Percentiles rank a stretch among this genome's conserved stretches.
Evolutionary conservation across 75 land plant species (phyloP).

Genomic region (Pinus albicaulis): DNA sequence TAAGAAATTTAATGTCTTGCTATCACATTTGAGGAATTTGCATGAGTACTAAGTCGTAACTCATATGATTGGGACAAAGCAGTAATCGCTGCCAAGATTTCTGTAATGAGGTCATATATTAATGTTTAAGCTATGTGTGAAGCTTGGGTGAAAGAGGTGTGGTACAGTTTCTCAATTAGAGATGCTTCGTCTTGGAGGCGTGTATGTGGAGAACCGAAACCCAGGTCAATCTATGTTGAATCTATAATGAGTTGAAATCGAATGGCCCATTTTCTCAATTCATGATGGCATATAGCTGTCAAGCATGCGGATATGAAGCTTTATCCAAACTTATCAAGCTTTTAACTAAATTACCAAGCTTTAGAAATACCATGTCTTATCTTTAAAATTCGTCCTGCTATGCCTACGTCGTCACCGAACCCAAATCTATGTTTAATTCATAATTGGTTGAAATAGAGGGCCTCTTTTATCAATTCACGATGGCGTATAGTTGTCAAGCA

Average conservation of each 20-base stretch:
- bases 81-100: not conserved
- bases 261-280: not conserved
- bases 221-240: not conserved
- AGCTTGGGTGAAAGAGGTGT: not conserved
- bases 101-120: not conserved
- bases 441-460: too few relatives aligned
- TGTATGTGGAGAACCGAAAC: not conserved
- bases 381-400: too few relatives aligned
- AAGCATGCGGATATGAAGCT: too few relatives aligned
- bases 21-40: too few relatives aligned
- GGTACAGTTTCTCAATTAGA: not conserved
- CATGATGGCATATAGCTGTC: not conserved
- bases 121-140: not conserved
- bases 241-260: not conserved
- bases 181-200: not conserved
- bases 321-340: too few relatives aligned
- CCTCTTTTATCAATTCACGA: too few relatives aligned
- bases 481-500: too few relatives aligned
- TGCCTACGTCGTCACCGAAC: too few relatives aligned
- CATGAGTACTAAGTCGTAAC: not conserved
- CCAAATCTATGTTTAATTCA: too few relatives aligned
- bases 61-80: not conserved
- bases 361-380: too few relatives aligned
- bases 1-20: too few relatives aligned
- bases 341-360: too few relatives aligned